These are phyloP conservation scores for Rosa hybrid DNA, from an alignment of 331 rosid species.

Conservation along the genomic window DNA sequence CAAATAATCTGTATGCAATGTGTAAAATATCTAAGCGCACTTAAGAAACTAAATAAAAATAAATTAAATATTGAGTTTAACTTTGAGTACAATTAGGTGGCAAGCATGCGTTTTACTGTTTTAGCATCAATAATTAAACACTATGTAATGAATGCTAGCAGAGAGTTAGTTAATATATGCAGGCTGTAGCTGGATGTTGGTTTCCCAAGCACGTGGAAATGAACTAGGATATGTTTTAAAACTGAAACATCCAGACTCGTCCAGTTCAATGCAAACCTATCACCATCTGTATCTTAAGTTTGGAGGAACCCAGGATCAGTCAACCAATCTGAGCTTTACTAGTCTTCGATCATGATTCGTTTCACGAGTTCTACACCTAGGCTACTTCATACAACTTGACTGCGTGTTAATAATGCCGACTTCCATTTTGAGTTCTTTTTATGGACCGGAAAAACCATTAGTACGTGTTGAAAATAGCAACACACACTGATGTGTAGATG, in stretches of 20 bases:
- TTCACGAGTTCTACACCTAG: neutral
- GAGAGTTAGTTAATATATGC: neutral
- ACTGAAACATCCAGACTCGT: neutral
- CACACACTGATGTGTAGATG: neutral
- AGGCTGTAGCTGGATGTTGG: neutral
- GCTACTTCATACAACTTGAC: neutral
- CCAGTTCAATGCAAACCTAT: neutral
- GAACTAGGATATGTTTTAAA: neutral
- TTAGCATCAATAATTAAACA: neutral
- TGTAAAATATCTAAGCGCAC: too few species aligned
- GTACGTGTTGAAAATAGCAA: neutral
- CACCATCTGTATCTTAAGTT: neutral
- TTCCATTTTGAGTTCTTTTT: neutral
- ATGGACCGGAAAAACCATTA: neutral
- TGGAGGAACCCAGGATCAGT: slow-evolving; percentile 1
- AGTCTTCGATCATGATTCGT: neutral
- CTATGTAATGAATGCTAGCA: neutral
- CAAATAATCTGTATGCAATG: too few species aligned
- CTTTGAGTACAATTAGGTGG: too few species aligned
- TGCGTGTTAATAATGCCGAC: neutral
- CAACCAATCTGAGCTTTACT: neutral
- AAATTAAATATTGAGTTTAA: too few species aligned
- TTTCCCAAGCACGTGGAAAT: neutral
- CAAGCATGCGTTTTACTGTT: neutral
- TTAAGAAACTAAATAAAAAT: too few species aligned